A percentile compares a stretch with the other conserved stretches of the same genome.
These are phyloP conservation scores for Mycena latifolia DNA, from an alignment of 768 basidiomycete species.

Conservation along the genomic window DNA sequence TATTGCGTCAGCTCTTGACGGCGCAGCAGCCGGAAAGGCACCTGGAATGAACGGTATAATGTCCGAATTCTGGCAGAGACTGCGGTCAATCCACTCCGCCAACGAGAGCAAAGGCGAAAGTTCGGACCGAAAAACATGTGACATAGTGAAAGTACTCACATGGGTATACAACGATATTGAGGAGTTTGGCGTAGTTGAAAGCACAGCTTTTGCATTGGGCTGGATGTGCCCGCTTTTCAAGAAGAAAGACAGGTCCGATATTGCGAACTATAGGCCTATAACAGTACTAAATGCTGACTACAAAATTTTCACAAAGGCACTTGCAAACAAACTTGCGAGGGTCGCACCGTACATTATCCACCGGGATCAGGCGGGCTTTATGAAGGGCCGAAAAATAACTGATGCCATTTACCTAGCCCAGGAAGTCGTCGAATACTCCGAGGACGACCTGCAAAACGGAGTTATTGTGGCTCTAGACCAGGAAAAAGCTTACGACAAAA, in stretches of 20 bases:
- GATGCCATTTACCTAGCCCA: slow-evolving; percentile 48
- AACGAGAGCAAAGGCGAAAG: no score
- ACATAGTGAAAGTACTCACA: not conserved
- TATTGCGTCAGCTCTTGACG: no score
- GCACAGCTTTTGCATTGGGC: not conserved
- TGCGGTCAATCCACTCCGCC: no score
- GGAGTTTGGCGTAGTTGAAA: not conserved
- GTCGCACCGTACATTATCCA: slow-evolving; percentile 59
- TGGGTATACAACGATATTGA: not conserved
- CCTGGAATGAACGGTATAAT: no score
- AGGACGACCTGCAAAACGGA: no score
- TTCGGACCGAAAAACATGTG: not conserved
- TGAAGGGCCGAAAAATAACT: slow-evolving; percentile 51
- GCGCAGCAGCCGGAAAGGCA: no score
- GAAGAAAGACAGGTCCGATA: not conserved
- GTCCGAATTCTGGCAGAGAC: no score
- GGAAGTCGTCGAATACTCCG: not conserved
- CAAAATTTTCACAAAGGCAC: not conserved
- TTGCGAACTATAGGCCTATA: not conserved
- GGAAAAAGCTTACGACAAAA: no score
- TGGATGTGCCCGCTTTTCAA: not conserved
- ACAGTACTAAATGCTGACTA: not conserved
- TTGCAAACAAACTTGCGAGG: not conserved
- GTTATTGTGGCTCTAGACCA: no score
- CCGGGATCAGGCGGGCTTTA: slow-evolving; percentile 55